phyloP scores from a whole-genome alignment of 2,329 filamentous ascomycete genomes.

The Fusarium subglutinans region DNA sequence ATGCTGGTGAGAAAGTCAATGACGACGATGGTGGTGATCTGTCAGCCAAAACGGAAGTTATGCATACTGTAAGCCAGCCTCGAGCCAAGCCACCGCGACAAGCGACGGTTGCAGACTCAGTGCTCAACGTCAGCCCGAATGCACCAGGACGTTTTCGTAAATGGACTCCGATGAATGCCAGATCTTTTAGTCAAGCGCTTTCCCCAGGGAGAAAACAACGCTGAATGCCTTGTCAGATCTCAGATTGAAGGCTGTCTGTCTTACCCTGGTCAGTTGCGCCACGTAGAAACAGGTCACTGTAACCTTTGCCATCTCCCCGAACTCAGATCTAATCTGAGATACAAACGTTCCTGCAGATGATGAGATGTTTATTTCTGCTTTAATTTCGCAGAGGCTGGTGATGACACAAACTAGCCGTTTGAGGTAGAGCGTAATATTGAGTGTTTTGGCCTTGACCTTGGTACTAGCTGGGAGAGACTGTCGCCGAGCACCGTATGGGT shows the following conservation, averaged over 20 bases:
- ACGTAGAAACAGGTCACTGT: background rate
- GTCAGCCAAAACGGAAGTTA: background rate
- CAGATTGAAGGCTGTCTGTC: background rate
- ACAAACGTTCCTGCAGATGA: background rate
- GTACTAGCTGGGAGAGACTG: background rate
- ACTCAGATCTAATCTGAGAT: background rate
- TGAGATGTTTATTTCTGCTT: background rate
- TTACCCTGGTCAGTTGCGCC: background rate
- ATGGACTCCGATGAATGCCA: background rate
- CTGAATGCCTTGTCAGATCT: background rate
- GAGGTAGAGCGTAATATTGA: background rate
- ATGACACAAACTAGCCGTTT: rapidly evolving
- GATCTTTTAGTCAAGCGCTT: too few species aligned
- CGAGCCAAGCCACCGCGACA: background rate
- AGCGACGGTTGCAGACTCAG: background rate
- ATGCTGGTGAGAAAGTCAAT: background rate
- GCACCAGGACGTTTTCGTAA: background rate
- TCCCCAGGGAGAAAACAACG: background rate
- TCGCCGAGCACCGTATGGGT: background rate
- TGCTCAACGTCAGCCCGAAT: background rate
- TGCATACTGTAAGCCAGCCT: background rate
- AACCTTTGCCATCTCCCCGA: background rate
- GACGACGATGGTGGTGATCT: background rate
- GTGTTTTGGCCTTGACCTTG: background rate
- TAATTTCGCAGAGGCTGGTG: too few species aligned